Evolutionary conservation across 495 filamentous ascomycete species (phyloP), one percentile per base, ranked within the genome.

Genomic region (Aspergillus sparsus): DNA sequence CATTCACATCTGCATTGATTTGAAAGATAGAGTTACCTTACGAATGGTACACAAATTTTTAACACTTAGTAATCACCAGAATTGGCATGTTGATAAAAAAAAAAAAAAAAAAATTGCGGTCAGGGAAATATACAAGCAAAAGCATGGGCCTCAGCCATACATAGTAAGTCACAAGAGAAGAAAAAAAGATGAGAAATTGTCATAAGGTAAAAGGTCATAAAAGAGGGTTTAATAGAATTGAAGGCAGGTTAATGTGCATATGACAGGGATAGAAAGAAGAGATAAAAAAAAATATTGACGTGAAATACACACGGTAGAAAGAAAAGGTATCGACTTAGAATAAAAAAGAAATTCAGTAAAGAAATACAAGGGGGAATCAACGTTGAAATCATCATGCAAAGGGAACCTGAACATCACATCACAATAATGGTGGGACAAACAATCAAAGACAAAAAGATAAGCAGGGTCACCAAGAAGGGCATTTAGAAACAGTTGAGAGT

Each of bases 401-500:
- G 72, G 57, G 77, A 74, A 67, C 73, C 74, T 71, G 69, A 62
- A 66, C 75, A 81, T 72, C 70, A 71, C 62, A 64, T 65, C 50
- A 66, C 49, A 55, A 63, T 36, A 60, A 39, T 49, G 32, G 52
- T 45, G 15, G 15, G 44, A 18, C 13, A 47, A 59, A 59, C 51
- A 49, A 65, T 45, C 62, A 66, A 59, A 36, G 61, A 64, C 45
- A 35, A 49, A 60, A 57, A 63, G 54, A 2, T 47, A 34, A 65
- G 63, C 42, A 35, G 44, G 44, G 44, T 18, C 34, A 12, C 44
- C 41, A 45, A 39, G 60, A 62, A 41, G 34, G 50, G 56, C 27
- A 49, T 61, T 62, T 72, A 98, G 77, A 98, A 98, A 81, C 94
- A 98, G 77, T 96, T 97, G 67, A 98, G 85, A 34, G 88, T 90